phyloP scores from a whole-genome alignment of 1,139 yeast genomes.

The Geotrichum citri-aurantii region DNA sequence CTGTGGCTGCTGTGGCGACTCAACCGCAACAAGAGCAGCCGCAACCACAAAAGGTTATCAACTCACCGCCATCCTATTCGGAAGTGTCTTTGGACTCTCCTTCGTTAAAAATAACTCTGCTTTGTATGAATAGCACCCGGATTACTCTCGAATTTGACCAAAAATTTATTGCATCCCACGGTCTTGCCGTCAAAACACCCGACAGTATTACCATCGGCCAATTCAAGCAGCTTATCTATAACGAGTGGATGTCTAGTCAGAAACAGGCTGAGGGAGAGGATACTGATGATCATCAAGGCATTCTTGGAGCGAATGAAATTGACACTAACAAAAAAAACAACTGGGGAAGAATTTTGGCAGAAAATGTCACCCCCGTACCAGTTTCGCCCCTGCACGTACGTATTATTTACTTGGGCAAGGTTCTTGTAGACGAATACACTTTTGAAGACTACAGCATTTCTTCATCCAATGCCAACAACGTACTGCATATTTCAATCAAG shows the following conservation, averaged over 20 bases:
- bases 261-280: conserved; percentile 1
- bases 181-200: conserved; percentile 22
- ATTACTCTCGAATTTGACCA: conserved; percentile 23
- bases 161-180: conserved; percentile 22
- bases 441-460: conserved; percentile 25
- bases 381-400: conserved; percentile 23
- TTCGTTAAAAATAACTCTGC: conserved; percentile 24
- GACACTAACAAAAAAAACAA: background rate
- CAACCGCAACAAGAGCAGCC: background rate
- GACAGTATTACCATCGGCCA: conserved; percentile 23
- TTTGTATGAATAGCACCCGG: conserved; percentile 28
- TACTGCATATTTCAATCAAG: conserved; percentile 30
- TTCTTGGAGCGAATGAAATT: background rate
- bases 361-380: conserved; percentile 8
- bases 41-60: background rate
- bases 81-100: conserved; percentile 6
- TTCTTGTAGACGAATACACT: conserved; percentile 29
- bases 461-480: conserved; percentile 23
- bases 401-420: conserved; percentile 32
- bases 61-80: conserved; percentile 1
- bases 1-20: background rate
- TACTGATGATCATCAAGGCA: background rate
- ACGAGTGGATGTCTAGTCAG: conserved; percentile 13
- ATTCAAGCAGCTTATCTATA: conserved; percentile 24
- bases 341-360: background rate